phyloP scores from a whole-genome alignment of 2,329 filamentous ascomycete genomes.

The Neofusicoccum umdonicola region DNA sequence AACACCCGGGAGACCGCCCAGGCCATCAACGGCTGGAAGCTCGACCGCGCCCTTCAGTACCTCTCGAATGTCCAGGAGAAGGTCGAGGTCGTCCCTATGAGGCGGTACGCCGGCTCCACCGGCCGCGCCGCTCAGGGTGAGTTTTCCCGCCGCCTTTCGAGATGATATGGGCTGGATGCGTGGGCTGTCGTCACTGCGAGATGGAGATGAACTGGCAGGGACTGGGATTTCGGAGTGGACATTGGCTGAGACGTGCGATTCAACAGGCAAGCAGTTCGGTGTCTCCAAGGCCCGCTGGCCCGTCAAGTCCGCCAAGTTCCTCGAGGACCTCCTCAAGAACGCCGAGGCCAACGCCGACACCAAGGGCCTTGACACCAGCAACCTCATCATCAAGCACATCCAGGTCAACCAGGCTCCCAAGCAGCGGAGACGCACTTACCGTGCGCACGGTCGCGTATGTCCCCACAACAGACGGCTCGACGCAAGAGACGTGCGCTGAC shows the following conservation, averaged over 20 bases:
- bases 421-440: conserved; percentile 98
- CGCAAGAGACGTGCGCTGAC: background rate
- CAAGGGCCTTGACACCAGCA: conserved; percentile 71
- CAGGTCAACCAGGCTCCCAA: conserved; percentile 99
- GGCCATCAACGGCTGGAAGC: conserved; percentile 99
- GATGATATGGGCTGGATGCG: background rate
- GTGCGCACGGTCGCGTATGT: conserved; percentile 99
- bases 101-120: conserved; percentile 93
- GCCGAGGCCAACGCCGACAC: conserved; percentile 47
- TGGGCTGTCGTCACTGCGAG: background rate
- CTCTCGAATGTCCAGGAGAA: conserved; percentile 97
- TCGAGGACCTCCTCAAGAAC: conserved; percentile 78
- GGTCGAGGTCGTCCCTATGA: conserved; percentile 97
- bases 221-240: background rate
- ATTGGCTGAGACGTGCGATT: conserved; percentile 24
- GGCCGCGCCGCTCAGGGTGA: conserved; percentile 97
- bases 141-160: conserved; percentile 40
- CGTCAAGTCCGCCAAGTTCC: conserved; percentile 97
- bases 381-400: conserved; percentile 99
- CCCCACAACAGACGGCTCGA: conserved; percentile 1
- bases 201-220: background rate
- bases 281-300: conserved; percentile 98
- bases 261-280: conserved; percentile 94
- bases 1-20: conserved; percentile 99
- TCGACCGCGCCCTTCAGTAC: conserved; percentile 91